Conservation (phyloP, 2,329 filamentous ascomycete genomes). For the Neonectria hederae region DNA sequence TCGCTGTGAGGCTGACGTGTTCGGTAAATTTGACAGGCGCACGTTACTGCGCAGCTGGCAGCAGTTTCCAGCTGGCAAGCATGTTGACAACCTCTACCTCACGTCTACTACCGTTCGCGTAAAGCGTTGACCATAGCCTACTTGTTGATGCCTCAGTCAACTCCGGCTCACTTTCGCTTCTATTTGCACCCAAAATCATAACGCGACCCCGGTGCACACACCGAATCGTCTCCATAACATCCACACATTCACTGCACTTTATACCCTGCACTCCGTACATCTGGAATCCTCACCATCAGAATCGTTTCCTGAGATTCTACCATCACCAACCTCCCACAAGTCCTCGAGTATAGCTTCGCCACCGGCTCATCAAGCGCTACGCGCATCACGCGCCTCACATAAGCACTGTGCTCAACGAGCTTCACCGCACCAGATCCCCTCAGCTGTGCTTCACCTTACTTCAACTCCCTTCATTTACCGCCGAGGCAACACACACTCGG, state of each 20-base stretch:
- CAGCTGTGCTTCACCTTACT: background rate
- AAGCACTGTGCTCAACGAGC: background rate
- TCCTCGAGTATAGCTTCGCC: background rate
- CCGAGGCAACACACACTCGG: background rate
- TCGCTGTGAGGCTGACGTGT: background rate
- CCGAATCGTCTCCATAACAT: conserved; percentile 2
- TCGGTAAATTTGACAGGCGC: background rate
- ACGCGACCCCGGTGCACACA: background rate
- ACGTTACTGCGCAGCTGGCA: conserved; percentile 2
- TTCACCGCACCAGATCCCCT: background rate
- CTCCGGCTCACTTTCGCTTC: background rate
- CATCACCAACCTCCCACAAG: background rate
- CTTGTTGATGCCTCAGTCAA: conserved; percentile 18
- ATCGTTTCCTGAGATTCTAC: background rate
- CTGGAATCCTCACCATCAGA: background rate
- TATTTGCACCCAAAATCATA: conserved; percentile 6
- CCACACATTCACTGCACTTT: background rate
- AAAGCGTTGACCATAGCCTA: background rate
- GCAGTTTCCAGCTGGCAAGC: conserved; percentile 8
- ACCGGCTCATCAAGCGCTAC: background rate
- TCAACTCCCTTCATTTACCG: background rate
- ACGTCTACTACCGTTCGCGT: background rate
- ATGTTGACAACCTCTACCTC: background rate
- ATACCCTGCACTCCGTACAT: background rate
- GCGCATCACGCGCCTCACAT: background rate